Conservation (phyloP, 1,284 basidiomycete genomes). For the Ceraceosorus guamensis region DNA sequence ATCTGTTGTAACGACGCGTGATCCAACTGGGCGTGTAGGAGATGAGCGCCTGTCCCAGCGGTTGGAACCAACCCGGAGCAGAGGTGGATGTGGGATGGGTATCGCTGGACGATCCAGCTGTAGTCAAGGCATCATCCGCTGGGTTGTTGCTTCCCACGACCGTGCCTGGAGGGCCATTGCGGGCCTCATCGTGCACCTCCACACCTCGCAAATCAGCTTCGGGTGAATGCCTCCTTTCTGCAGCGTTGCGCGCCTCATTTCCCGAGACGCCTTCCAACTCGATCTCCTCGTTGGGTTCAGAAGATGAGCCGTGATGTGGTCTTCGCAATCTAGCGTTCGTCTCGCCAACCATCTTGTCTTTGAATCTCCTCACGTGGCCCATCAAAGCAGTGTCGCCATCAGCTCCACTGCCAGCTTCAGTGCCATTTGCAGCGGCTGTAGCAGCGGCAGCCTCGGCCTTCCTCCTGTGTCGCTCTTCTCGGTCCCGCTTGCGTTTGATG, state of each 20-base stretch:
- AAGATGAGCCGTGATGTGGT: not conserved
- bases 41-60: slow-evolving; percentile 20
- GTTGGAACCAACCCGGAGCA: slow-evolving; percentile 14
- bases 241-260: too few relatives aligned
- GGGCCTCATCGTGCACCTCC: not conserved
- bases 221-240: not conserved
- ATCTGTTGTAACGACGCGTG: slow-evolving; percentile 28
- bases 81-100: slow-evolving; percentile 28
- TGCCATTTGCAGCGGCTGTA: slow-evolving; percentile 11
- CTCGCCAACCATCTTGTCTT: slow-evolving; percentile 19
- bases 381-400: slow-evolving; percentile 9
- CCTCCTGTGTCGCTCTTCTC: slow-evolving; percentile 24
- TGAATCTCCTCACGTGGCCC: slow-evolving; percentile 23
- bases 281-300: not conserved
- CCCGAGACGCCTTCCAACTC: not conserved
- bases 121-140: slow-evolving; percentile 2
- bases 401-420: slow-evolving; percentile 12
- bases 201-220: not conserved
- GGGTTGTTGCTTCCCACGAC: slow-evolving; percentile 1
- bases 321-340: not conserved
- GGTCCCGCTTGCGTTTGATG: slow-evolving; percentile 24
- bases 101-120: slow-evolving; percentile 15
- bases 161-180: not conserved
- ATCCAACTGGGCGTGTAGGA: slow-evolving; percentile 35
- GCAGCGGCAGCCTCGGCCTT: slow-evolving; percentile 21